Evolutionary conservation across 169 alveolate species (phyloP).

Genomic region (Cryptosporidium muris): DNA sequence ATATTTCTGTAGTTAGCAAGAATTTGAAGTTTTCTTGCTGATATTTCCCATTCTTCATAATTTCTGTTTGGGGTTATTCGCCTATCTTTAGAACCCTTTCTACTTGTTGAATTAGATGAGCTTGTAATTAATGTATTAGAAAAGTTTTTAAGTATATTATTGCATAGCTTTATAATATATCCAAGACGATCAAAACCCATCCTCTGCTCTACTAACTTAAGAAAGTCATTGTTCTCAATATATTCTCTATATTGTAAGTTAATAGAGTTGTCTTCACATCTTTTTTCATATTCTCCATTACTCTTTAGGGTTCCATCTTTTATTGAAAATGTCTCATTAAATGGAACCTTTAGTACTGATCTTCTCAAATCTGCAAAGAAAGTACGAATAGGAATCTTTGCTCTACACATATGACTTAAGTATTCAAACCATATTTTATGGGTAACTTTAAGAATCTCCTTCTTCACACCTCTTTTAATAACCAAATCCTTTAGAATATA

Average conservation of each 20-base stretch:
- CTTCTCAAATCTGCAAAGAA: slow-evolving; percentile 66
- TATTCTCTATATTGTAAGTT: neutral
- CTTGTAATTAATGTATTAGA: slow-evolving; percentile 9
- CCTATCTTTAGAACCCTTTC: neutral
- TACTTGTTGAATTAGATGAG: neutral
- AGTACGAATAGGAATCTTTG: slow-evolving; percentile 45
- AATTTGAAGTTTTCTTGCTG: slow-evolving; percentile 53
- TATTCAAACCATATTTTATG: slow-evolving; percentile 33
- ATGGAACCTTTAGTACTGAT: slow-evolving; percentile 43
- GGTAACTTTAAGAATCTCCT: slow-evolving; percentile 1
- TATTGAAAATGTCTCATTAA: slow-evolving; percentile 50
- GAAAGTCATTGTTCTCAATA: neutral
- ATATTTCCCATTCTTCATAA: slow-evolving; percentile 66
- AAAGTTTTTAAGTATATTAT: slow-evolving; percentile 2
- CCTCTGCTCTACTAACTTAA: neutral
- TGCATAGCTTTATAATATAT: slow-evolving; percentile 12
- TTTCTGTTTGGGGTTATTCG: neutral
- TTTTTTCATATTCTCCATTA: neutral
- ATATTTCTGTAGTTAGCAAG: slow-evolving; percentile 32
- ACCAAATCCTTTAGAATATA: slow-evolving; percentile 48
- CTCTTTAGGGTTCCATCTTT: neutral
- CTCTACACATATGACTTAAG: slow-evolving; percentile 8
- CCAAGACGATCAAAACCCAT: slow-evolving; percentile 23
- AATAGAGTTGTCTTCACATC: neutral
- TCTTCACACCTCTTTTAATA: slow-evolving; percentile 31